Evolutionary conservation across 805 yeast species (phyloP), one percentile per base, ranked within the genome.

Genomic region (Candida cerambycidarum): DNA sequence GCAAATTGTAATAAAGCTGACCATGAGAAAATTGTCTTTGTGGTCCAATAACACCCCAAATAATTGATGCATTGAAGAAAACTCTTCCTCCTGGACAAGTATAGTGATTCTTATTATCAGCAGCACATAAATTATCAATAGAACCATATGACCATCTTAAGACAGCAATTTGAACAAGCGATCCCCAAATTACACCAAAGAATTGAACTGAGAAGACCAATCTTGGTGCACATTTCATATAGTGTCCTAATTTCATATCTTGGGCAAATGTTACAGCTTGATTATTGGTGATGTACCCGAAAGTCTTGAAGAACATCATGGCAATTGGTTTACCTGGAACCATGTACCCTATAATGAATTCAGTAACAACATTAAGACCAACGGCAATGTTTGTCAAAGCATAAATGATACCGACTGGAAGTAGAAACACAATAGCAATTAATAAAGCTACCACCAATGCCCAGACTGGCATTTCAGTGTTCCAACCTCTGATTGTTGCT

Each of bases 181-280:
- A 59, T 38, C 71, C 69, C 71, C 73, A 67, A 29, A 70, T 52
- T 19, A 73, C 68, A 39, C 76, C 76, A 38, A 57, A 35, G 45
- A 71, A 55, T 55, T 73, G 79, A 13, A 71, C 75, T 46, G 59
- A 54, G 52, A 73, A 73, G 32, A 71, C 56, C 34, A 60, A 47
- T 52, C 68, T 56, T 27, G 73, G 73, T 24, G 65, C 64, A 21
- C 65, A 51, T 53, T 70, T 69, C 73, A 69, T 66, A 55, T 69
- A 69, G 44, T 67, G 71, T 35, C 72, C 72, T 51, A 68, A 61
- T 52, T 68, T 68, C 71, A 67, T 64, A 54, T 69, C 74, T 52
- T 77, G 71, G 38, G 80, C 75, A 57, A 65, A 68, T 13, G 69
- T 59, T 41, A 73, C 67, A n/a, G 75, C 78, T 56, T 74, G 79